Percentiles rank a stretch among this genome's conserved stretches.
phyloP scores from a whole-genome alignment of 192 early-diverging fungal species.

The Coemansia sp. region DNA sequence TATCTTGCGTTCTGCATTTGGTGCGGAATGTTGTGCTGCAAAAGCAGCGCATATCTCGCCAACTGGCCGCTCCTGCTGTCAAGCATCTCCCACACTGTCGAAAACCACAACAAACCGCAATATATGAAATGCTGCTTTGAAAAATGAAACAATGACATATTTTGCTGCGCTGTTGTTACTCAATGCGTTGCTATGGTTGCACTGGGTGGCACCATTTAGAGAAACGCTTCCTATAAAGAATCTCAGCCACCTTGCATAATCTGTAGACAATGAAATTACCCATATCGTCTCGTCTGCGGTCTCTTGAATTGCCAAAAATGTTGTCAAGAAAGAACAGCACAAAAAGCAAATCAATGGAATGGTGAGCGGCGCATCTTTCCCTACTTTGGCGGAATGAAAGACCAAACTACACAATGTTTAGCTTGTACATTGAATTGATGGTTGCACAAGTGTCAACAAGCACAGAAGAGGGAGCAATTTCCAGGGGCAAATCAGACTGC shows the following conservation, averaged over 20 bases:
- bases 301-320: neutral
- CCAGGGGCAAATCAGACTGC: neutral
- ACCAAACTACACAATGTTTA: neutral
- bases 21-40: too few species aligned
- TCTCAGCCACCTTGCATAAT: conserved; percentile 7
- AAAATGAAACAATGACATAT: neutral
- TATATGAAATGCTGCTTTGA: conserved; percentile 1
- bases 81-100: neutral
- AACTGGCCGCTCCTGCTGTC: too few species aligned
- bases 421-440: neutral
- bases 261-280: conserved; percentile 1
- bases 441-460: neutral
- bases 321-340: neutral
- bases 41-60: too few species aligned
- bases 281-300: neutral
- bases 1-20: neutral
- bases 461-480: neutral
- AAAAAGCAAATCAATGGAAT: neutral
- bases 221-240: neutral
- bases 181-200: neutral
- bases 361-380: neutral
- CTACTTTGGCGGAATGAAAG: neutral
- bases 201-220: neutral
- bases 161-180: neutral
- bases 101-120: conserved; percentile 6